Evolutionary conservation across 2,329 filamentous ascomycete species (phyloP), one percentile per base, ranked within the genome.

Genomic region (Clathrospora elynae): DNA sequence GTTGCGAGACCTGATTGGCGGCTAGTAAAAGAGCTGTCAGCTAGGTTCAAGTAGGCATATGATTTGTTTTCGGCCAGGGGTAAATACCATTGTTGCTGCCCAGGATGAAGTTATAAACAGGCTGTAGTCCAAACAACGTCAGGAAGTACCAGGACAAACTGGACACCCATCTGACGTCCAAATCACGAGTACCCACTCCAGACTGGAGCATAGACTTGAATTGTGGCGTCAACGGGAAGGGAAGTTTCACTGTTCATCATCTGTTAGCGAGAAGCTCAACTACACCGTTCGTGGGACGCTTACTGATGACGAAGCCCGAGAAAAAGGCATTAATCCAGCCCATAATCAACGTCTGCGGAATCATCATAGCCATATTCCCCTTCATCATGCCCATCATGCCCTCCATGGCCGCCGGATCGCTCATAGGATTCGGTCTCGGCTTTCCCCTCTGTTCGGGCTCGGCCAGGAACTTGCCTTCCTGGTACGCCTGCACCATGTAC

Each of bases 311-410:
- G 67, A 96, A 99, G 20, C 93, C 93, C 37, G 90, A 95, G 65
- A 99, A 99, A 69, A 97, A 99, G 0, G 93, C 91, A 75, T 99
- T 99, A 70, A 99, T 97, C 93, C 93, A 99, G 56, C 92, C 93
- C 93, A 99, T 99, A 59, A 99, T 99, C 68, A 99, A 75, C 5
- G 91, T 97, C 73, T 99, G 96, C 34, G 93, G 93, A 45, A 99
- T 90, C 77, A 99, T 97, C 93, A 97, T 99, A 54, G 93, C 92
- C 88, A 99, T 96, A 69, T 99, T 96, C 44, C 91, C 91, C 82
- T 99, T 99, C 89, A 99, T 95, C 90, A 96, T 96, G 58, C 93
- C 92, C 93, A 99, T 99, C 93, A 99, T 99, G 58, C 91, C 92
- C 68, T 99, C 95, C 93, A 99, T 99, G 45, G 89, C 90, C 33